phyloP scores from a whole-genome alignment of 768 basidiomycete genomes.

The Pleurotus djamor region DNA sequence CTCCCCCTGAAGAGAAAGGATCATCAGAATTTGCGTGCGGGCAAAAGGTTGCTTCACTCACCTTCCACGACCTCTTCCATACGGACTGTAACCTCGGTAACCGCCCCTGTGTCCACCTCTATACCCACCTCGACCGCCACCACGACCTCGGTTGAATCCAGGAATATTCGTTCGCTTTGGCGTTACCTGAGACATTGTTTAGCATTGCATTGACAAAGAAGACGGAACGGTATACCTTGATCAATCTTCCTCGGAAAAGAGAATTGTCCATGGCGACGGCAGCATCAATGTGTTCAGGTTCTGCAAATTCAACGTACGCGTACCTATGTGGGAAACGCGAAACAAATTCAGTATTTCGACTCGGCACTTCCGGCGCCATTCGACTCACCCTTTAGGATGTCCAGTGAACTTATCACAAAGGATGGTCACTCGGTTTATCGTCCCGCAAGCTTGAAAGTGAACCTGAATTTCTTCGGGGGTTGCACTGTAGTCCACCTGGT shows the following conservation, averaged over 20 bases:
- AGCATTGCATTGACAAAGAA: not conserved
- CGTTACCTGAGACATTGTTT: constrained; percentile 62
- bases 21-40: constrained; percentile 2
- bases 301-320: constrained; percentile 98
- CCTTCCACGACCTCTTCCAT: constrained; percentile 73
- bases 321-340: constrained; percentile 49
- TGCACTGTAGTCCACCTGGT: constrained; percentile 93
- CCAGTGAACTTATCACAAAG: constrained; percentile 99
- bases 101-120: constrained; percentile 28
- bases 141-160: constrained; percentile 83
- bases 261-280: constrained; percentile 94
- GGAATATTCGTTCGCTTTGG: constrained; percentile 96
- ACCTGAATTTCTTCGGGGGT: constrained; percentile 98
- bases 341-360: constrained; percentile 5
- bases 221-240: constrained; percentile 58
- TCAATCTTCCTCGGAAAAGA: constrained; percentile 88
- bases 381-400: constrained; percentile 89
- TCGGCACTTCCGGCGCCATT: constrained; percentile 1
- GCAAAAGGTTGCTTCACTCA: constrained; percentile 27
- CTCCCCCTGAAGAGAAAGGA: constrained; percentile 45
- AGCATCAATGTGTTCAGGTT: constrained; percentile 86
- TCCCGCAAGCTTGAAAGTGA: constrained; percentile 97
- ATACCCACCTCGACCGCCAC: constrained; percentile 59
- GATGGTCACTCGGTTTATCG: constrained; percentile 98
- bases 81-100: constrained; percentile 57